A percentile compares a stretch with the other conserved stretches of the same genome.
Evolutionary conservation across 805 yeast genomes (phyloP).

Genomic region (Starmerella potacharoeniae): DNA sequence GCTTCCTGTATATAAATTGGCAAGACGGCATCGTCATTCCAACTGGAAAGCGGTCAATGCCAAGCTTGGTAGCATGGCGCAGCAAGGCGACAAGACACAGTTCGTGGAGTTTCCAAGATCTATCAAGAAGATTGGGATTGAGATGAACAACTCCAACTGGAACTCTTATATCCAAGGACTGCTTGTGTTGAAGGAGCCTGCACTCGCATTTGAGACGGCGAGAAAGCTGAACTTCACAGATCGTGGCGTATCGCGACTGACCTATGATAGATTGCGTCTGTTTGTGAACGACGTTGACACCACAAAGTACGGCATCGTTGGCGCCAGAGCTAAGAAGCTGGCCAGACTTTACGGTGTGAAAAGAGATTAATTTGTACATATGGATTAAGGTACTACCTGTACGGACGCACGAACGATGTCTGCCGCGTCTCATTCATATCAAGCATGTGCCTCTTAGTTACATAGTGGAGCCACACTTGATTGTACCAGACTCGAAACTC

Average conservation of each 20-base stretch:
- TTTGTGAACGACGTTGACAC: not conserved
- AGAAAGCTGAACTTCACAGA: not conserved
- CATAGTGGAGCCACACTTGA: not conserved
- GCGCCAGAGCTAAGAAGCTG: not conserved
- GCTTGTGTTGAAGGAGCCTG: not conserved
- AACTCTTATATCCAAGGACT: conserved; percentile 8
- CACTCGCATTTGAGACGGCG: conserved; percentile 5
- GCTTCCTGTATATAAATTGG: conserved; percentile 9
- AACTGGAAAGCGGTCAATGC: conserved; percentile 8
- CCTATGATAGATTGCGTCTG: not conserved
- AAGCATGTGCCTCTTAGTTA: not conserved
- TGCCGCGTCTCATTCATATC: too few species aligned
- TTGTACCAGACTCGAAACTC: not conserved
- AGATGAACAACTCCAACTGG: conserved; percentile 1
- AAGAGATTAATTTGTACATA: not conserved
- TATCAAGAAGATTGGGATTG: conserved; percentile 8
- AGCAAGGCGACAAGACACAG: not conserved
- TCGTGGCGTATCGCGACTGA: not conserved
- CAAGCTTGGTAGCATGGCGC: conserved; percentile 9
- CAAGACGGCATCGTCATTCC: conserved; percentile 14
- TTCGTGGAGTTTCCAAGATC: conserved; percentile 10
- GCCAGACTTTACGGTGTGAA: not conserved
- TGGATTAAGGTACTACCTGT: not conserved
- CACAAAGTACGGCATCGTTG: not conserved
- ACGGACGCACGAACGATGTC: too few species aligned